Evolutionary conservation across 768 basidiomycete genomes (phyloP), one percentile per base, ranked within the genome.

Genomic region (Hericium coralloides): DNA sequence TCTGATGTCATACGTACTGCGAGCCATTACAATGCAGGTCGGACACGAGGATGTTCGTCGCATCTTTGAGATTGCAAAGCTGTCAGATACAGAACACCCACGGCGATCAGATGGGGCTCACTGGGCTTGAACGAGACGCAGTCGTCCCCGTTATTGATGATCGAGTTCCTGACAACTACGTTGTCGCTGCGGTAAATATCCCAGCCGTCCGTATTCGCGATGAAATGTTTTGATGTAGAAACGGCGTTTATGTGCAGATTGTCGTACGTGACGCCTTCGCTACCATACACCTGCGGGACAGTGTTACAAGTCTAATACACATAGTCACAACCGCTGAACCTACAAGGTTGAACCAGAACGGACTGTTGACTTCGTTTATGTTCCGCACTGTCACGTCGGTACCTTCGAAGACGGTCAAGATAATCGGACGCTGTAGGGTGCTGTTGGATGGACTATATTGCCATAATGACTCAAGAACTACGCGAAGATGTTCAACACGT

Each of bases 121-220:
- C 79, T 77, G 2, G 79, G 79, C 59, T 81, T 81, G 68, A 81
- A 79, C 2, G 79, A 74, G 15, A 87, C 83, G 62, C 80, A 83
- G 61, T 82, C 81, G 57, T 83, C 81, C 2, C 75, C 79, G 53
- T 81, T 81, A 49, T 73, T 74, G 53, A 82, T 79, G 38, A 74
- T 68, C 1, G 79, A 80, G 58, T 83, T 75, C 51, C 67, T 61
- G 43, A 83, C 77, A 1, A 68, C 65, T 31, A 83, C 75, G 54
- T 66, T 70, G 60, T 81, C 76, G 60, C 78, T 79, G 36, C 81
- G 76, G 65, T 83, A 84, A 38, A 81, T 77, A 61, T 85, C 78
- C 82, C 82, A 83, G 4, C 83, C 84, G 62, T 85, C 83, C 6
- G 80, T 81, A 59, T 83, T 82, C 23, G 69, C 66, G 2, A 78